Evolutionary conservation across 441 rosid species (phyloP), one percentile per base, ranked within the genome.

Genomic region (Lepidium campestre): DNA sequence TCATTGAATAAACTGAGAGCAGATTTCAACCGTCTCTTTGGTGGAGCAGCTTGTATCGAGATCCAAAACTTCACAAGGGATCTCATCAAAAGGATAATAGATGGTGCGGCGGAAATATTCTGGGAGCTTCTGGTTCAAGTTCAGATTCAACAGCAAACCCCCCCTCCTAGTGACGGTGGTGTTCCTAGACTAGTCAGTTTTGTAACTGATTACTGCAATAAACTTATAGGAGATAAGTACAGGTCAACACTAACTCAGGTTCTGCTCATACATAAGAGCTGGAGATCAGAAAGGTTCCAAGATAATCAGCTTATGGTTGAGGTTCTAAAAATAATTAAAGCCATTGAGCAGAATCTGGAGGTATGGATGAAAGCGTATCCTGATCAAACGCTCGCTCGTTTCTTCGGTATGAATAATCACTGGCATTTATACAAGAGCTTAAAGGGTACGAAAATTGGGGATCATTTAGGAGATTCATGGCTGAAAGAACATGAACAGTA

Each of bases 101-200:
- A 89, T 29, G 99, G 99, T 36, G 96, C 85, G 9, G 81, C 97
- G 4, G 99, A 91, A 65, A 86, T 94, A 34, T 94, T 94, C 79
- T 87, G 99, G 96, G 96, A 94, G 75, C 91, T 94, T 67, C 78
- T 84, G 49, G 67, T 77, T 76, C 99, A 94, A 78, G 99, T 94
- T 15, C 96, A 87, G 75, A 76, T 94, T 60, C 97, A 87, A 80
- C 82, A 90, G 72, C 84, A 86, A 70, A 79, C 65, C 58, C 90
- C 86, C 3, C 97, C 97, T 29, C 97, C 97, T 17, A 70, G 68
- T 10, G 96, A 94, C 57, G 97, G 96, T 12, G 81, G 83, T 46
- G 88, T 94, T 49, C 96, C 94, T 5, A 87, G 75, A 78, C 75
- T 89, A 68, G 87, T 94, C 74, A 87, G 89, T 77, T 82, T 87